phyloP scores from a whole-genome alignment of 2,329 filamentous ascomycete species.

The Calonectria multiphialidica region DNA sequence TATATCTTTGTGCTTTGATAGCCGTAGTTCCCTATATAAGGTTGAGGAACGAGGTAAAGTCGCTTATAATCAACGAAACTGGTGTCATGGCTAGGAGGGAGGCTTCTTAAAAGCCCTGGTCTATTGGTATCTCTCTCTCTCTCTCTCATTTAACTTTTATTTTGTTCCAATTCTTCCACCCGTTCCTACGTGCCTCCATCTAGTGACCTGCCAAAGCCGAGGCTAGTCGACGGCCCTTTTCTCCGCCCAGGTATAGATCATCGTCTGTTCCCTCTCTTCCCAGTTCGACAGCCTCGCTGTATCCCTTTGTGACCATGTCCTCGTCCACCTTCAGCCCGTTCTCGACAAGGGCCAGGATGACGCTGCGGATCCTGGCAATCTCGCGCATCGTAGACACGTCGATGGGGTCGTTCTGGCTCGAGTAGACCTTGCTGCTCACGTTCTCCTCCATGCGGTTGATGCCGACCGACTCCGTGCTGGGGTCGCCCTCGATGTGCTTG shows the following conservation, averaged over 20 bases:
- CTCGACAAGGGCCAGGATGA: conserved; percentile 86
- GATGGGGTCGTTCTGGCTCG: conserved; percentile 93
- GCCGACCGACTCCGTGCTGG: conserved; percentile 58
- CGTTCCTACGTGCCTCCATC: conserved; percentile 8
- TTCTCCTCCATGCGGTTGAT: conserved; percentile 92
- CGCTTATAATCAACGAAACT: neutral
- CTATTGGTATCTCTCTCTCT: conserved; percentile 39
- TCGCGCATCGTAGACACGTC: conserved; percentile 82
- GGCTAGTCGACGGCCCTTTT: conserved; percentile 64
- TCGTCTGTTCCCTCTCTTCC: conserved; percentile 71
- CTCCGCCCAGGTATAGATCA: conserved; percentile 71
- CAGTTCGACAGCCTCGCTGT: conserved; percentile 84
- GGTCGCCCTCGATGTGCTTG: conserved; percentile 79
- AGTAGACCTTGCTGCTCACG: conserved; percentile 89
- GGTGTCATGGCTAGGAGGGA: neutral
- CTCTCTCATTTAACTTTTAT: conserved; percentile 17
- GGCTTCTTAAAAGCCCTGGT: conserved; percentile 5
- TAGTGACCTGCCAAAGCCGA: conserved; percentile 50
- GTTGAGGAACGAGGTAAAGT: neutral
- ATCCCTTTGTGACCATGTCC: conserved; percentile 85
- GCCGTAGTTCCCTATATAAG: neutral
- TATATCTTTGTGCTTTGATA: conserved; percentile 2
- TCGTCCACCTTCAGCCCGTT: conserved; percentile 89
- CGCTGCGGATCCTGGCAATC: conserved; percentile 85
- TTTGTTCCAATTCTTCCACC: conserved; percentile 5